A percentile compares a stretch with the other conserved stretches of the same genome.
Conservation (phyloP, 345 rosid species). For the Salix exigua region DNA sequence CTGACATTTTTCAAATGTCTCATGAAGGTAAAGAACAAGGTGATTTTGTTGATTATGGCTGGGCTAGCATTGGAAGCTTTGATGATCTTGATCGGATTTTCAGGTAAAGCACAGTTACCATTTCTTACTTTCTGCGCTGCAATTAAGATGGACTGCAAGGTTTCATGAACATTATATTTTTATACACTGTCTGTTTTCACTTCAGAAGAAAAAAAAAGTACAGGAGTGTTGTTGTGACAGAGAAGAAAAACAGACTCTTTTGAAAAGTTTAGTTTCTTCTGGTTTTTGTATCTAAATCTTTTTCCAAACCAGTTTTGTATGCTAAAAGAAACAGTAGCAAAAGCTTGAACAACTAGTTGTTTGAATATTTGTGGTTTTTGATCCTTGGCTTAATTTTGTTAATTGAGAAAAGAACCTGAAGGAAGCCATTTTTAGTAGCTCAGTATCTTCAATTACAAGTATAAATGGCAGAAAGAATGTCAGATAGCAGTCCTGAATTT, state of each 20-base stretch:
- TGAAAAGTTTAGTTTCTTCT: not conserved
- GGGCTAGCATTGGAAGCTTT: conserved; percentile 94
- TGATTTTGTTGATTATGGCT: conserved; percentile 77
- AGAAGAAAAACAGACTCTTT: not conserved
- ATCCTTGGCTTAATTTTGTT: not conserved
- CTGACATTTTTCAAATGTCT: conserved; percentile 49
- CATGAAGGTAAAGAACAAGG: conserved; percentile 59
- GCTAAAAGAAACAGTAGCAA: not conserved
- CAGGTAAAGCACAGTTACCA: conserved; percentile 54
- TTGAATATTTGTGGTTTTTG: not conserved
- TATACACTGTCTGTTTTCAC: not conserved
- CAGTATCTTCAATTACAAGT: not conserved
- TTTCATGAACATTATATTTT: not conserved
- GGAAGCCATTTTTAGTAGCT: not conserved
- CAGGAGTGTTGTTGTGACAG: not conserved
- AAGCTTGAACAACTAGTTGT: not conserved
- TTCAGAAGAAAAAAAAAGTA: not conserved
- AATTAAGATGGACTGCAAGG: conserved; percentile 4
- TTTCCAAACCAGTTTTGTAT: not conserved
- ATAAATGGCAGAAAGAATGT: not conserved
- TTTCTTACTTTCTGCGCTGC: not conserved
- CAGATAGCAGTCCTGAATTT: not conserved
- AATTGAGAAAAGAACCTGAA: not conserved
- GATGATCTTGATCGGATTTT: conserved; percentile 90
- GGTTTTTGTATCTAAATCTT: not conserved